phyloP scores from a whole-genome alignment of 768 basidiomycete genomes.

The Leccinum rimulosum region DNA sequence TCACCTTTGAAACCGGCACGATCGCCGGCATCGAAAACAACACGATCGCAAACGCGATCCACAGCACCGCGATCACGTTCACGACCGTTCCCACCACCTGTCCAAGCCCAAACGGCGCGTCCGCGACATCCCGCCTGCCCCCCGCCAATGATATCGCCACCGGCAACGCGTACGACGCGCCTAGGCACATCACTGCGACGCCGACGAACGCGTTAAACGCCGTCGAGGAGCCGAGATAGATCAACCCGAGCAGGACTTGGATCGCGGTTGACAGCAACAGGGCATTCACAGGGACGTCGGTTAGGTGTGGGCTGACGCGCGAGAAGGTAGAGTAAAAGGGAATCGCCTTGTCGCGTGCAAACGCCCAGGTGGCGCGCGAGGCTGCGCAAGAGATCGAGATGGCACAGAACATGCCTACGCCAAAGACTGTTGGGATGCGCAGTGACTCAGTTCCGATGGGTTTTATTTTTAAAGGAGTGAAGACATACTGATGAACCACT shows the following conservation, averaged over 20 bases:
- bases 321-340: constrained; percentile 51
- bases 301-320: constrained; percentile 38
- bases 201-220: constrained; percentile 71
- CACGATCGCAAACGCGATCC: constrained; percentile 60
- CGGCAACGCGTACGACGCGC: constrained; percentile 63
- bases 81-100: constrained; percentile 40
- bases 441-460: neutral
- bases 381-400: constrained; percentile 67
- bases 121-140: constrained; percentile 42
- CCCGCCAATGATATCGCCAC: constrained; percentile 50
- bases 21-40: constrained; percentile 69
- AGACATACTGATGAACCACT: constrained; percentile 44
- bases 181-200: constrained; percentile 63
- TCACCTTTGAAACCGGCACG: constrained; percentile 48
- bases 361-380: constrained; percentile 70
- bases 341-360: constrained; percentile 65
- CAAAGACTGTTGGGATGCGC: constrained; percentile 40
- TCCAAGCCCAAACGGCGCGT: constrained; percentile 53
- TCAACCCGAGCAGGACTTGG: constrained; percentile 58
- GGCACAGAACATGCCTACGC: constrained; percentile 57
- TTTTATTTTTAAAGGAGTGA: neutral
- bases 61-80: constrained; percentile 55
- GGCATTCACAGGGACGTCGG: constrained; percentile 58
- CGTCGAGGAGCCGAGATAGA: constrained; percentile 58
- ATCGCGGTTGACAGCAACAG: constrained; percentile 57